Conservation (phyloP, 1,284 basidiomycete genomes). For the Melampsora abietis-canadensis region DNA sequence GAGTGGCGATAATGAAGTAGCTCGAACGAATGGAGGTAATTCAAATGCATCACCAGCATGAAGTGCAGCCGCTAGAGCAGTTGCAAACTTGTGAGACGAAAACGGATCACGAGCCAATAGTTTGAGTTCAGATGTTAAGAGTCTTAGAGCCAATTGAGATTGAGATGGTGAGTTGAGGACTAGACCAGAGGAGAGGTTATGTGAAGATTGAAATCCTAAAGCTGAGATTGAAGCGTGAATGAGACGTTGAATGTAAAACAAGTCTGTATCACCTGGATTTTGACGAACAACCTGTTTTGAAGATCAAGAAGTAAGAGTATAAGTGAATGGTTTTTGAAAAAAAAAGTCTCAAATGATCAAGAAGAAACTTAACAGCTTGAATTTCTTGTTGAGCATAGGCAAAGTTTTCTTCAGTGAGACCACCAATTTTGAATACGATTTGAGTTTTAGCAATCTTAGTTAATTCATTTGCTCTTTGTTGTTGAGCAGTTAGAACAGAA, state of each 20-base stretch:
- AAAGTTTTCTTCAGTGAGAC: slow-evolving; percentile 42
- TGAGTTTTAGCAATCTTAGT: slow-evolving; percentile 41
- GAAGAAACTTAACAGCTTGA: slow-evolving; percentile 22
- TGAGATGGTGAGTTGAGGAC: slow-evolving; percentile 61
- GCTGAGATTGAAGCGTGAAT: slow-evolving; percentile 64
- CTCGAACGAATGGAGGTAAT: slow-evolving; percentile 70
- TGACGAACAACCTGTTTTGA: slow-evolving; percentile 76
- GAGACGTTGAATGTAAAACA: slow-evolving; percentile 89
- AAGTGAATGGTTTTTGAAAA: not conserved
- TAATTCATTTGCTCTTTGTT: slow-evolving; percentile 41
- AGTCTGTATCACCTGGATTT: slow-evolving; percentile 89
- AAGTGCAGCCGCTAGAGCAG: slow-evolving; percentile 72
- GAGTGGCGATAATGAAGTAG: slow-evolving; percentile 70
- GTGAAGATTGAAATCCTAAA: slow-evolving; percentile 61
- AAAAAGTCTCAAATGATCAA: not conserved
- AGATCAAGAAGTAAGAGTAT: not conserved
- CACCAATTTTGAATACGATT: slow-evolving; percentile 42
- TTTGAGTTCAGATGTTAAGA: slow-evolving; percentile 79
- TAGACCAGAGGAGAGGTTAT: slow-evolving; percentile 60
- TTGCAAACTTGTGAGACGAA: slow-evolving; percentile 76
- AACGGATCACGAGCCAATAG: slow-evolving; percentile 79
- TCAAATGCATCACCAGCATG: slow-evolving; percentile 75
- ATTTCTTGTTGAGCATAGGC: slow-evolving; percentile 42
- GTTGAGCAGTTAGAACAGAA: slow-evolving; percentile 29
- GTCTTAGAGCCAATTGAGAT: slow-evolving; percentile 69